Evolutionary conservation across 331 rosid genomes (phyloP).

Genomic region (Saraca asoca): DNA sequence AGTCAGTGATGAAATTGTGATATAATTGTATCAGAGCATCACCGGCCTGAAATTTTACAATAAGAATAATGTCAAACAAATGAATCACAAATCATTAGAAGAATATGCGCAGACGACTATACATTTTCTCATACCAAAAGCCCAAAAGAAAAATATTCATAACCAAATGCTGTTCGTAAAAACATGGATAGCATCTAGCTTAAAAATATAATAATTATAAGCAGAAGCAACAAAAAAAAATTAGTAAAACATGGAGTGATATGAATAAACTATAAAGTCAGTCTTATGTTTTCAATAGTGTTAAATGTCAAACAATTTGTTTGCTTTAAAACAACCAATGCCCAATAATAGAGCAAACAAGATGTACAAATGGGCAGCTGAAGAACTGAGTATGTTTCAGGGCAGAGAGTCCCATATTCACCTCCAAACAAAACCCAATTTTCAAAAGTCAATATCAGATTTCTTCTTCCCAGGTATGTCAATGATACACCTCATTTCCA

Average conservation of each 20-base stretch:
- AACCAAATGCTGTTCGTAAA: neutral
- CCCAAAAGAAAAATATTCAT: neutral
- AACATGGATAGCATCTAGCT: conserved; percentile 18
- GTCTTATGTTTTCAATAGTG: neutral
- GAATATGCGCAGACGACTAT: conserved; percentile 1
- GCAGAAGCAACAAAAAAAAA: neutral
- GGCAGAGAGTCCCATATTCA: neutral
- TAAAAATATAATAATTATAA: neutral
- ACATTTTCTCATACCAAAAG: neutral
- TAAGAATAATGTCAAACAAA: conserved; percentile 30
- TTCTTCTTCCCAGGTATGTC: neutral
- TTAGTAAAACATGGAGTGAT: conserved; percentile 10
- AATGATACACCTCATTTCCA: conserved; percentile 6
- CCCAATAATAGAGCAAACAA: neutral
- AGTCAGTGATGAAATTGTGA: conserved; percentile 96
- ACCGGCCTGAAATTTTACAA: conserved; percentile 72
- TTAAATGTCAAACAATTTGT: neutral
- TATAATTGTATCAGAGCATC: conserved; percentile 92
- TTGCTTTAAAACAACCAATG: neutral
- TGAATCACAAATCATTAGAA: neutral
- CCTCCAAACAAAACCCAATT: conserved; percentile 32
- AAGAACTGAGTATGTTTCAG: neutral
- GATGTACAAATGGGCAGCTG: too few species aligned
- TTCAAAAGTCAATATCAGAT: conserved; percentile 9
- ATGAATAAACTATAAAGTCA: neutral